A percentile compares a stretch with the other conserved stretches of the same genome.
Evolutionary conservation across 176 grass and related monocot genomes (phyloP).

Genomic region (Oryza glumipatula): DNA sequence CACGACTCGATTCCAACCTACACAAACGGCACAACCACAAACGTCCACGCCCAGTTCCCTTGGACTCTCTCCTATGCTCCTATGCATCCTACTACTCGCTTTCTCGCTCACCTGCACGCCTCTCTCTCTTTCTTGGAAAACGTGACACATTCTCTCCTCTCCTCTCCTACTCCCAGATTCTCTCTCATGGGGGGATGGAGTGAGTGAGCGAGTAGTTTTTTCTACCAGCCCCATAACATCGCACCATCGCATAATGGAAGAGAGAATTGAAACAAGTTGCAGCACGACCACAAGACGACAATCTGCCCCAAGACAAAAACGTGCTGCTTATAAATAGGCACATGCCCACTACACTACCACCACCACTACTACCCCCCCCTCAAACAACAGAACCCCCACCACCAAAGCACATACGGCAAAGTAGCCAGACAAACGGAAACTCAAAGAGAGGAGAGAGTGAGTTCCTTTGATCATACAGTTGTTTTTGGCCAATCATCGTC

Average conservation of each 20-base stretch:
- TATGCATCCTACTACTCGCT: background rate
- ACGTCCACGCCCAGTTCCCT: conserved; percentile 48
- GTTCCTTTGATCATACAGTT: conserved; percentile 4
- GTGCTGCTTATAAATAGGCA: conserved; percentile 59
- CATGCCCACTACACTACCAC: conserved; percentile 31
- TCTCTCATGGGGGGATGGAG: conserved; percentile 14
- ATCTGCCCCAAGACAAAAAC: conserved; percentile 32
- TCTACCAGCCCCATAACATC: conserved; percentile 30
- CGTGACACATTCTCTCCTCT: conserved; percentile 55
- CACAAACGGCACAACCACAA: conserved; percentile 54
- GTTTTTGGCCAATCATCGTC: conserved; percentile 7
- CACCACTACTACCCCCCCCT: background rate
- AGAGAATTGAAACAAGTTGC: conserved; percentile 41
- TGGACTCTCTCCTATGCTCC: conserved; percentile 22
- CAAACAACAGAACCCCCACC: conserved; percentile 17
- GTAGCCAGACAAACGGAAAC: conserved; percentile 20
- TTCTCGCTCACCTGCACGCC: conserved; percentile 35
- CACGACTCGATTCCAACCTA: conserved; percentile 52
- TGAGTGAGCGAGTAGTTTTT: conserved; percentile 13
- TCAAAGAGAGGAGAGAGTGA: background rate
- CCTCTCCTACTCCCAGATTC: conserved; percentile 28
- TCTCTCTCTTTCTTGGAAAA: conserved; percentile 53
- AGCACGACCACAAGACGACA: conserved; percentile 49
- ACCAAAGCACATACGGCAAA: conserved; percentile 23
- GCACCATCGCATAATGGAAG: conserved; percentile 38